A percentile compares a stretch with the other conserved stretches of the same genome.
Conservation (phyloP, 441 rosid species). For the Corymbia citriodora region DNA sequence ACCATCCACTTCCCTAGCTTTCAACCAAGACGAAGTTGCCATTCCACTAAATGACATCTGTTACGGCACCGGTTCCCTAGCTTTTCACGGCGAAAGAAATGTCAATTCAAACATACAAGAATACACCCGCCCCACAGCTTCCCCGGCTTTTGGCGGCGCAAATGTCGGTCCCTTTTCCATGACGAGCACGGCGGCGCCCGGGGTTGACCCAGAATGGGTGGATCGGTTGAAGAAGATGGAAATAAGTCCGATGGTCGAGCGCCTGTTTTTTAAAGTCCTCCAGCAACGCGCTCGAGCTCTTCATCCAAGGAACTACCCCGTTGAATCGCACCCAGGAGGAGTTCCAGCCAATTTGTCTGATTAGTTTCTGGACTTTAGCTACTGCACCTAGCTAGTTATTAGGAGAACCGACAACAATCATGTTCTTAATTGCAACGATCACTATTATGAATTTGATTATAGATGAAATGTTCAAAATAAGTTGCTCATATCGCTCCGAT, state of each 20-base stretch:
- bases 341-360: too few species aligned
- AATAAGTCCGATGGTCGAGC: not conserved
- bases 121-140: not conserved
- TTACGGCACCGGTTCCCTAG: too few species aligned
- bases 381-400: too few species aligned
- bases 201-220: not conserved
- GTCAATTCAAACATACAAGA: not conserved
- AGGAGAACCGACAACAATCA: too few species aligned
- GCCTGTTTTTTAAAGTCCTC: not conserved
- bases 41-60: not conserved
- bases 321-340: not conserved
- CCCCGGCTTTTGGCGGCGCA: not conserved
- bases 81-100: too few species aligned
- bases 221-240: not conserved
- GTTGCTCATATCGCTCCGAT: too few species aligned
- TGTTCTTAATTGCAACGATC: too few species aligned
- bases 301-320: not conserved
- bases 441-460: too few species aligned
- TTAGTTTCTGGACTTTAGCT: too few species aligned
- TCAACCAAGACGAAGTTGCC: not conserved
- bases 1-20: not conserved
- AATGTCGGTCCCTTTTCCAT: not conserved
- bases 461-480: too few species aligned
- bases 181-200: not conserved
- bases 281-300: not conserved